Conservation (phyloP, 2,329 filamentous ascomycete genomes). For the Aphanocladium album region DNA sequence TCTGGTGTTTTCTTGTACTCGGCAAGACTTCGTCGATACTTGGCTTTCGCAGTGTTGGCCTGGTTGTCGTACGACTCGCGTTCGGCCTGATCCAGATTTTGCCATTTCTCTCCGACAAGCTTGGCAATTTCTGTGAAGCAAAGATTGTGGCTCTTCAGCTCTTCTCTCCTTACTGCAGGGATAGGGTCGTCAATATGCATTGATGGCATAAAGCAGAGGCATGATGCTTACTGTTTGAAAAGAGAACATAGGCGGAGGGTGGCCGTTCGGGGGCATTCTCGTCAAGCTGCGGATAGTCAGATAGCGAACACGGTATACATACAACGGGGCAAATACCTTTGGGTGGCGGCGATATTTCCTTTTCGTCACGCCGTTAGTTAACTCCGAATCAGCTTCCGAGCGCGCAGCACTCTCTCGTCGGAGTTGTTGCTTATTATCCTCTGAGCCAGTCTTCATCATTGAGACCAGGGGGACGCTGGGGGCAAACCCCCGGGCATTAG, state of each 20-base stretch:
- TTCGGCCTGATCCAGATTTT: conserved; percentile 59
- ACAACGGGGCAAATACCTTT: conserved; percentile 46
- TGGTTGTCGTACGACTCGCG: conserved; percentile 70
- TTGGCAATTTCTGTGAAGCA: conserved; percentile 83
- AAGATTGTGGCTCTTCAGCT: conserved; percentile 68
- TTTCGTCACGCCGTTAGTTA: conserved; percentile 47
- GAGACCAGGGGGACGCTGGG: conserved; percentile 47
- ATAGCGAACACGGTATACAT: not conserved
- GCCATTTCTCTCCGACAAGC: conserved; percentile 76
- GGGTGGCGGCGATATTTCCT: conserved; percentile 74
- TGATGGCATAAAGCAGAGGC: not conserved
- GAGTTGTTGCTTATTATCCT: conserved; percentile 52
- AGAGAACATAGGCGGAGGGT: conserved; percentile 78
- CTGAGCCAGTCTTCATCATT: conserved; percentile 41
- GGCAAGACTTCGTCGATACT: conserved; percentile 65
- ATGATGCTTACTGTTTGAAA: conserved; percentile 70
- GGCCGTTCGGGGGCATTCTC: conserved; percentile 75
- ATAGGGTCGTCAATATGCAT: not conserved
- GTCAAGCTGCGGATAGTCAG: conserved; percentile 50
- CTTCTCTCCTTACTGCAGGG: conserved; percentile 64
- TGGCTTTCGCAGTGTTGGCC: conserved; percentile 69
- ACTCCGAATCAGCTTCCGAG: conserved; percentile 41
- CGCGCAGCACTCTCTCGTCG: conserved; percentile 41
- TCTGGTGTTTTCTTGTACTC: conserved; percentile 74
- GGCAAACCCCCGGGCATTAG: conserved; percentile 63